Base-by-base conservation (phyloP, 139 green algal genomes). In the Pedinophyceae sp. region DNA sequence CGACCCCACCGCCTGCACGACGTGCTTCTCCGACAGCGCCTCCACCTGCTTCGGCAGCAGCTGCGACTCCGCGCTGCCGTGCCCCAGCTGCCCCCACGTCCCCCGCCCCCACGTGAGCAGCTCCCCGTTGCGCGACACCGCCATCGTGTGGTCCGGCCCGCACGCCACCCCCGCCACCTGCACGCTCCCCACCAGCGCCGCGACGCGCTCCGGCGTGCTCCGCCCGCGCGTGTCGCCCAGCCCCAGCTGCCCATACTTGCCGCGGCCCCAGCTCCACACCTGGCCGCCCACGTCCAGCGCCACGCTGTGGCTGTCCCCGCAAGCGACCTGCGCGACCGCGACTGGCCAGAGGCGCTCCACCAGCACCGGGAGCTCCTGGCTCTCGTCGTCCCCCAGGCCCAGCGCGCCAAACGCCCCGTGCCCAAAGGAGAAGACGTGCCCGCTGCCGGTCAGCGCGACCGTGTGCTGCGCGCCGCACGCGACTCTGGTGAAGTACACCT, bases 261-360 rank as follows among this genome's bases (percentile, higher is more conserved):
- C 74, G 5, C 77, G 57, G 1, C 83, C 82, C 79, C 82, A 93
- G 2, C 66, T 84, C 45, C 70, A 83, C 30, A 92, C 50, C 7
- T 54, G 41, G 5, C 84, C 84, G 30, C 76, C 47, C 0, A 65
- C 50, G 0, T 56, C 58, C 26, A 94, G 62, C 0, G 76, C 82
- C 1, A 58, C 67, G 40, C 57, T 84, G 67, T 94, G 85, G 38
- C 67, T 66, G 23, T 89, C 76, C 0, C 84, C 84, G 24, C 59
- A 70, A 13, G 73, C 64, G 40, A 86, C 69, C 58, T 82, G 68
- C 29, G 72, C 60, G 4, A 64, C 24, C 13, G 57, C 77, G 23
- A 82, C 54, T 0, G 64, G 50, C 67, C 66, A 78, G 17, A 89
- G 67, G 16, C 26, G 41, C 27, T 62, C 40, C 1, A 88, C 49